Base-by-base conservation (phyloP, 768 basidiomycete species). In the Kwoniella newhampshirensis region DNA sequence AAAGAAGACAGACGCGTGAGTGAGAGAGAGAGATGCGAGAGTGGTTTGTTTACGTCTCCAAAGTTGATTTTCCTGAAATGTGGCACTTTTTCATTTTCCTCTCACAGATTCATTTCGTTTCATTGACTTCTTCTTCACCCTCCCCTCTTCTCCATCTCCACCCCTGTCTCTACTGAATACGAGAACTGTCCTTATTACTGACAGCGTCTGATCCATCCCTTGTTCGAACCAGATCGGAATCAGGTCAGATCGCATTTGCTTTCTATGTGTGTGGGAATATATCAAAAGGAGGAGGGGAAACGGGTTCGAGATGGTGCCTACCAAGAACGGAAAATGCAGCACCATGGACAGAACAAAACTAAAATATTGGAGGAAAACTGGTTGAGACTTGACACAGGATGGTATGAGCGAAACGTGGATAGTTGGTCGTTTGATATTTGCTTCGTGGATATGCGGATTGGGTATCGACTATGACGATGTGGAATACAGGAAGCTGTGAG, bases 401-500 rank as follows among this genome's bases (percentile, higher is more conserved):
- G 17, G 15, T 18, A 50, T 42, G 40, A 42, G 40, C n/a, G 21
- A n/a, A 23, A 23, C 40, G 18, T 6, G n/a, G 8, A 18, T 50
- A 20, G 48, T 50, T 18, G 40, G 25, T 26, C 18, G 23, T 17
- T 26, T 20, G 9, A 21, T 6, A 41, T 41, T 42, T 35, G 55
- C 7, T 32, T 32, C 32, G 32, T 32, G 32, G 32, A 32, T 32
- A 32, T 32, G 32, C 32, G 32, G 13, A 13, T 6, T 32, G 6
- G 32, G 32, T 32, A 32, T 32, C 17, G 58, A 54, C 66, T 63
- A 75, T 62, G 67, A 64, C 30, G 73, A 51, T 26, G 75, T 76
- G 8, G 75, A 76, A 49, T 76, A 76, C 57, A 76, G 60, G 72
- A 76, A 76, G 35, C 74, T 75, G 42, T 20, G 37, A 41, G 6